These are phyloP conservation scores for Botrytis paeoniae DNA, from an alignment of 2,329 filamentous ascomycete species.

Conservation along the genomic window DNA sequence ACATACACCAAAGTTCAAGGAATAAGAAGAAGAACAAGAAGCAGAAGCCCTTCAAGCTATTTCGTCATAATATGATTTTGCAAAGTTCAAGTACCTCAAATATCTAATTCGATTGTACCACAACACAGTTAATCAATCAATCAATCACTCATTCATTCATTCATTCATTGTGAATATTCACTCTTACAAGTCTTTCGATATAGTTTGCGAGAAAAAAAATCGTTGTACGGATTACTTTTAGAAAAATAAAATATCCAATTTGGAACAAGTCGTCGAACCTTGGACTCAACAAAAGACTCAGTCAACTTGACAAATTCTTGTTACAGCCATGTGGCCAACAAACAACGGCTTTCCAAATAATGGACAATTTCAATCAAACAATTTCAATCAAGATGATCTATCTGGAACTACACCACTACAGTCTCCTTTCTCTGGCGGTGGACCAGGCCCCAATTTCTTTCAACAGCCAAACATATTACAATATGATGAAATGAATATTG, in stretches of 20 bases:
- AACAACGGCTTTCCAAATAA: conserved; percentile 34
- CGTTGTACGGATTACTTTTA: neutral
- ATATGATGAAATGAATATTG: conserved; percentile 25
- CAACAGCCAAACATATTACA: conserved; percentile 24
- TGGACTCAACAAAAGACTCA: neutral
- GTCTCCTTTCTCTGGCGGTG: conserved; percentile 21
- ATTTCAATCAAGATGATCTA: conserved; percentile 32
- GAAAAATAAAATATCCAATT: neutral
- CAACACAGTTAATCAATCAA: neutral
- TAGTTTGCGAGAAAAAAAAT: neutral
- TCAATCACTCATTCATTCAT: neutral
- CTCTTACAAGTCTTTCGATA: neutral
- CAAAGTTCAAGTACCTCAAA: neutral
- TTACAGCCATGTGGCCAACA: conserved; percentile 30
- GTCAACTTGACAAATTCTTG: neutral
- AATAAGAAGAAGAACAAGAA: neutral
- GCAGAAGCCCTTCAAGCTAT: neutral
- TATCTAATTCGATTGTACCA: neutral
- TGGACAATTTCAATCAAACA: conserved; percentile 25
- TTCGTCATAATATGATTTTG: neutral
- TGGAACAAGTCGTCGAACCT: neutral
- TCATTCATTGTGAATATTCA: neutral
- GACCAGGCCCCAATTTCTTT: conserved; percentile 27
- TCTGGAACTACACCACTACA: conserved; percentile 6
- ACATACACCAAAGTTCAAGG: neutral